Base-by-base conservation (phyloP, 129 eudicot species). In the Lonicera japonica region DNA sequence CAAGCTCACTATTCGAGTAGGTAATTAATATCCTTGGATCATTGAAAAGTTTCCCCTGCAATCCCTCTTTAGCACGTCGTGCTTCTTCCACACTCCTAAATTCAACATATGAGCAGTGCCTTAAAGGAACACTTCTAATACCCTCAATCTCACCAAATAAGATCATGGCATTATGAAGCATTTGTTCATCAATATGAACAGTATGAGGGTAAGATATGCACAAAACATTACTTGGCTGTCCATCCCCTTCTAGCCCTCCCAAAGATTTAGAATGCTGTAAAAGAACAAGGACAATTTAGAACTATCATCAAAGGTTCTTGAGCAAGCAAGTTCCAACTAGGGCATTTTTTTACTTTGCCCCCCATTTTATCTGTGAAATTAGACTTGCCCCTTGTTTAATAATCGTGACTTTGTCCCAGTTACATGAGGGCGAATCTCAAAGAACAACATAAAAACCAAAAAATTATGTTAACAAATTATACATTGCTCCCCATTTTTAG, bases 1-100 rank as follows among this genome's bases (percentile, higher is more conserved):
- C 76, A 61, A 60, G 68, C 11, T 80, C 89, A 60, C 70, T 79
- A 66, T 64, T 78, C 4, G 83, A 78, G 54, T 55, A 92, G 73
- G 17, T 58, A 13, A 89, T 80, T 34, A 48, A 65, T 24, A 89
- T 89, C 73, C 95, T 76, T 21, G 90, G 85, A 70, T 89, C 96
- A 47, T 85, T 85, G 40, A 89, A 85, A 58, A 89, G 86, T 64
- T 80, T 75, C 45, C 96, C 96, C 62, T 83, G 83, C 70, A 89
- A 67, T 25, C 90, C 90, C 52, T 89, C 96, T 71, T 89, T 89
- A 46, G 96, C 96, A 60, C 80, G 83, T n/a, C 70, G 74, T 50
- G 96, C 96, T 60, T 89, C 96, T 73, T 89, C 96, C 38, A 77
- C 75, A 48, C 96, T 89, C 73, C 96, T 73, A 54, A 89, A 89